These are phyloP conservation scores for Raphanus raphanistrum DNA, from an alignment of 345 rosid genomes.

Conservation along the genomic window DNA sequence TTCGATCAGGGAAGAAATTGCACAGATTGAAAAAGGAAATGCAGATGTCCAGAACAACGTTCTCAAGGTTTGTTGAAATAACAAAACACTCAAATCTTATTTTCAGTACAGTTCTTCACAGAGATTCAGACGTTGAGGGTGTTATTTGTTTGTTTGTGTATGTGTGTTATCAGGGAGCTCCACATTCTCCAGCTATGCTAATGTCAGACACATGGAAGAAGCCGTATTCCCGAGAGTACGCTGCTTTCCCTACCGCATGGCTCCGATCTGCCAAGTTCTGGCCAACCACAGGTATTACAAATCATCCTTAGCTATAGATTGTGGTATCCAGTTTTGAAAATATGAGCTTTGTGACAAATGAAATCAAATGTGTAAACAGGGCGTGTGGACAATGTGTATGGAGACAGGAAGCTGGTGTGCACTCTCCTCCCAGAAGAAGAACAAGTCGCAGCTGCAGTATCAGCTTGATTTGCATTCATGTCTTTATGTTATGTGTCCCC, in stretches of 20 bases:
- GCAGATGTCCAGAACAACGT: constrained; percentile 90
- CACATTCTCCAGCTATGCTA: constrained; percentile 97
- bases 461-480: constrained; percentile 21
- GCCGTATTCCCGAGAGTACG: constrained; percentile 89
- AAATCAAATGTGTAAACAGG: constrained; percentile 45
- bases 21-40: constrained; percentile 89
- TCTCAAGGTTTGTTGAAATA: constrained; percentile 61
- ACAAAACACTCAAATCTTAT: constrained; percentile 17
- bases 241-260: constrained; percentile 98
- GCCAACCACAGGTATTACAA: constrained; percentile 72
- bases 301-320: constrained; percentile 9
- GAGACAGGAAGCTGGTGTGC: constrained; percentile 93
- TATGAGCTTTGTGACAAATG: constrained; percentile 9
- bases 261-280: constrained; percentile 88
- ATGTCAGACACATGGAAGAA: constrained; percentile 96
- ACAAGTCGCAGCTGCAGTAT: constrained; percentile 81
- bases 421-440: constrained; percentile 90
- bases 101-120: background rate
- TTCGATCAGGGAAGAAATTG: constrained; percentile 94
- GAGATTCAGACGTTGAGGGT: background rate
- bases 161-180: constrained; percentile 70
- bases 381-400: constrained; percentile 95
- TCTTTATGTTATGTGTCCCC: constrained; percentile 1
- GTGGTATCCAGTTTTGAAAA: constrained; percentile 10
- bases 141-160: background rate